Evolutionary conservation across 176 grass and related monocot species (phyloP), one percentile per base, ranked within the genome.

Genomic region (Lolium perenne): DNA sequence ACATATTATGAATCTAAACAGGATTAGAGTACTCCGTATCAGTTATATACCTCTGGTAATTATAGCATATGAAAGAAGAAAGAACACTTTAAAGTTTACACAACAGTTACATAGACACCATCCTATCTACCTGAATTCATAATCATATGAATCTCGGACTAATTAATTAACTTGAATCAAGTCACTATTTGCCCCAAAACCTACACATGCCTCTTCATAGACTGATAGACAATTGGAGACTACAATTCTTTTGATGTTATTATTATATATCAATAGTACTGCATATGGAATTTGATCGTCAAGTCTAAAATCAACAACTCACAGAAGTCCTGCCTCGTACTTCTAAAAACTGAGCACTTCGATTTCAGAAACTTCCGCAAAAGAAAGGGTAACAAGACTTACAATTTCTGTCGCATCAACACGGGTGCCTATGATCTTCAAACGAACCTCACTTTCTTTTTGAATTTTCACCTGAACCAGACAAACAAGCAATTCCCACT

Each of bases 351-450:
- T 7, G 48, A 46, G 25, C 20, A 79, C 1, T 56, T 21, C 21
- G 1, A 85, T 48, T 20, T 64, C 80, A 7, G 25, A 85, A 69
- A 70, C 17, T 61, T 60, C 17, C 17, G 21, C 35, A 21, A 46
- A 83, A 29, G 0, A 87, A 66, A 71, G 20, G 43, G 54, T 50
- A 82, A 78, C 47, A 15, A 15, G 46, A 78, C 94, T 83, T 93
- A 99, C 97, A 83, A 96, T 99, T 88, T 99, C 97, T 84, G 94
- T 94, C 22, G 97, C 97, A 89, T 99, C 97, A 71, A 99, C 90
- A 83, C 92, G 97, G 53, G 97, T 96, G 46, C 97, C 94, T 83
- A 99, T 96, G 75, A 99, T 96, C 92, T 99, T 99, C 79, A 99
- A 77, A 41, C 97, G 92, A 40, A 99, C 97, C 53, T 99, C 97